These are phyloP conservation scores for Globisporangium perplexum DNA, from an alignment of 352 stramenopile species.

Conservation along the genomic window DNA sequence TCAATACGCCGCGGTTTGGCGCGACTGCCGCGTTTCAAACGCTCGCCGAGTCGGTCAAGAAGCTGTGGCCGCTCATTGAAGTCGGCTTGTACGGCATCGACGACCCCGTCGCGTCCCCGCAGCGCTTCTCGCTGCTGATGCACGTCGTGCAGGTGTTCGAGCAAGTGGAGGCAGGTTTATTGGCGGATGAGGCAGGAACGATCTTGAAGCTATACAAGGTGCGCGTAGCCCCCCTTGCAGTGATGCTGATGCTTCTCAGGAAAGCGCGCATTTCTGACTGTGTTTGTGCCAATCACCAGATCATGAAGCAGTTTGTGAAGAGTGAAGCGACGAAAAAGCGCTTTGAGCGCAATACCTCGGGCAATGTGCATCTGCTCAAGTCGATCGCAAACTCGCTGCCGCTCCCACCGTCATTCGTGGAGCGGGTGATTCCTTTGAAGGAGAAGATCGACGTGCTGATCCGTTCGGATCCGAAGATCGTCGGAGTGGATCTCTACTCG, in stretches of 20 bases:
- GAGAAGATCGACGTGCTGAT: constrained; percentile 55
- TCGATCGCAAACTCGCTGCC: constrained; percentile 37
- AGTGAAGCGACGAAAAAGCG: constrained; percentile 44
- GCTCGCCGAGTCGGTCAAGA: constrained; percentile 31
- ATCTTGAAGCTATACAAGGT: constrained; percentile 36
- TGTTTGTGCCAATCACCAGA: constrained; percentile 11
- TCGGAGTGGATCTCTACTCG: constrained; percentile 60
- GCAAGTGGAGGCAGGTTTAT: constrained; percentile 37
- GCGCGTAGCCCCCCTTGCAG: neutral
- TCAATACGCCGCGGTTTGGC: constrained; percentile 1
- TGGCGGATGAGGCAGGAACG: constrained; percentile 24
- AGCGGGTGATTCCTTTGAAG: constrained; percentile 33
- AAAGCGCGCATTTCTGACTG: neutral
- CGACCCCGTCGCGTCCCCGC: constrained; percentile 39
- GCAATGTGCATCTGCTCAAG: constrained; percentile 45
- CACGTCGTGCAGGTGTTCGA: constrained; percentile 62
- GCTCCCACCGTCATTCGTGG: constrained; percentile 24
- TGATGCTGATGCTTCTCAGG: neutral
- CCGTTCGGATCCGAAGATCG: constrained; percentile 63
- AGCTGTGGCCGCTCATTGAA: constrained; percentile 43
- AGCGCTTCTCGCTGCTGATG: constrained; percentile 62
- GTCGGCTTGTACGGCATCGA: constrained; percentile 36
- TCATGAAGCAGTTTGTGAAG: constrained; percentile 46
- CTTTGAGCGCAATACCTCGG: constrained; percentile 27
- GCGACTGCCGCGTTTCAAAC: constrained; percentile 23